phyloP scores from a whole-genome alignment of 495 filamentous ascomycete species.

The Talaromyces liani region DNA sequence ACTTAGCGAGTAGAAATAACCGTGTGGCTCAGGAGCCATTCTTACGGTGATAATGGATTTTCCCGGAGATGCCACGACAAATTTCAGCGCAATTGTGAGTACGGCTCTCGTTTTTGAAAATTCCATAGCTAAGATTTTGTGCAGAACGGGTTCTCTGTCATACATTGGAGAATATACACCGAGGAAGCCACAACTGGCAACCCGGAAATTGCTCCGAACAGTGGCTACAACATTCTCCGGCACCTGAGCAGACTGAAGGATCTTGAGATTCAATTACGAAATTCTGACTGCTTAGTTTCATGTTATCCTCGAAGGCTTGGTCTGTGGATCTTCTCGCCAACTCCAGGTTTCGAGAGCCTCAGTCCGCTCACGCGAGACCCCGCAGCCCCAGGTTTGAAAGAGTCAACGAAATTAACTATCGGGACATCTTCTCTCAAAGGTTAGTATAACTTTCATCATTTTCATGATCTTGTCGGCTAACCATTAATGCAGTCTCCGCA shows the following conservation, averaged over 20 bases:
- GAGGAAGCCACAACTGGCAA: constrained; percentile 31
- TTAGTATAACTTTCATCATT: neutral
- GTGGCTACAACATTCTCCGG: constrained; percentile 36
- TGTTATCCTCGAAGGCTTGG: constrained; percentile 35
- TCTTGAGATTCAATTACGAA: constrained; percentile 32
- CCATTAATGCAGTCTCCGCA: constrained; percentile 27
- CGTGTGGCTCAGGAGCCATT: constrained; percentile 19
- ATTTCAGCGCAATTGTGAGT: constrained; percentile 41
- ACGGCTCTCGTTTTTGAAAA: neutral
- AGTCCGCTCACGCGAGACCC: constrained; percentile 20
- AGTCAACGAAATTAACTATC: constrained; percentile 26
- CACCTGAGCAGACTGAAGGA: constrained; percentile 40
- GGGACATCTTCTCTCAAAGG: constrained; percentile 31
- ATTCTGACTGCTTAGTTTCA: constrained; percentile 32
- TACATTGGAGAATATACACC: constrained; percentile 43
- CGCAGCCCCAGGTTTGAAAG: constrained; percentile 20
- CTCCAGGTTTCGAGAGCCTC: constrained; percentile 34
- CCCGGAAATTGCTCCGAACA: constrained; percentile 26
- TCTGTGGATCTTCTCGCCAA: constrained; percentile 37
- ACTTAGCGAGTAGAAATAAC: constrained; percentile 17
- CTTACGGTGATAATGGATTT: constrained; percentile 35
- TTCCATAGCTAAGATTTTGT: neutral
- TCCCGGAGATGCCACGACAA: constrained; percentile 38
- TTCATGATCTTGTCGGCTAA: constrained; percentile 8
- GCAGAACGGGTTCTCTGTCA: constrained; percentile 42